Conservation (phyloP, 2,329 filamentous ascomycete genomes). For the Diplodia corticola region DNA sequence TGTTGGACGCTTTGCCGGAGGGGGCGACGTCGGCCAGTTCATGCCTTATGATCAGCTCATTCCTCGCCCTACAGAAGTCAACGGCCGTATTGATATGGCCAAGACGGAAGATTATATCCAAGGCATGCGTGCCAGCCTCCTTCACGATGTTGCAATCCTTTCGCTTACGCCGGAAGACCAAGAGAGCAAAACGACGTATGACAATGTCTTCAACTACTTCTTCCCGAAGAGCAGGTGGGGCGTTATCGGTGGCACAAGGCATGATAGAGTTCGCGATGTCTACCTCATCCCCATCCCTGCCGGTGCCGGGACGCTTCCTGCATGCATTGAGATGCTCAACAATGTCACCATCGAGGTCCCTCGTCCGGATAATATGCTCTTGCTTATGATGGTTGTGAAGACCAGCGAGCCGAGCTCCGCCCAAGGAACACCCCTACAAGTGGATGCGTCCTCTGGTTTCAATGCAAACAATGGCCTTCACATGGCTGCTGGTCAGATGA, state of each 20-base stretch:
- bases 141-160: constrained; percentile 82
- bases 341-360: constrained; percentile 75
- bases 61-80: constrained; percentile 67
- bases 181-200: constrained; percentile 61
- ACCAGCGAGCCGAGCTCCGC: constrained; percentile 40
- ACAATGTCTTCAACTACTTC: constrained; percentile 86
- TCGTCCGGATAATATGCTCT: constrained; percentile 71
- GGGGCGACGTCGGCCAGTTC: constrained; percentile 70
- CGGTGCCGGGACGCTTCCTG: constrained; percentile 68
- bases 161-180: constrained; percentile 66
- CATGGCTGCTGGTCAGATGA: constrained; percentile 23
- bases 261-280: constrained; percentile 79
- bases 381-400: constrained; percentile 81
- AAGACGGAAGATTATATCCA: constrained; percentile 91
- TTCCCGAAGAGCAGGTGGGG: constrained; percentile 78
- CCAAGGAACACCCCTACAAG: constrained; percentile 31
- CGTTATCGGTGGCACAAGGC: constrained; percentile 69
- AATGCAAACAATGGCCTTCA: constrained; percentile 25
- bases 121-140: constrained; percentile 76
- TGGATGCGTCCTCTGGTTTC: constrained; percentile 29
- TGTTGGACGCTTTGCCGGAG: constrained; percentile 79
- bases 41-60: constrained; percentile 76
- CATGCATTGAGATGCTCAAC: constrained; percentile 85
- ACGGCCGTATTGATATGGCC: constrained; percentile 76
- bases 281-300: constrained; percentile 85